Percentiles rank a stretch among this genome's conserved stretches.
phyloP scores from a whole-genome alignment of 192 early-diverging fungal species.

The Funneliformis geosporum region DNA sequence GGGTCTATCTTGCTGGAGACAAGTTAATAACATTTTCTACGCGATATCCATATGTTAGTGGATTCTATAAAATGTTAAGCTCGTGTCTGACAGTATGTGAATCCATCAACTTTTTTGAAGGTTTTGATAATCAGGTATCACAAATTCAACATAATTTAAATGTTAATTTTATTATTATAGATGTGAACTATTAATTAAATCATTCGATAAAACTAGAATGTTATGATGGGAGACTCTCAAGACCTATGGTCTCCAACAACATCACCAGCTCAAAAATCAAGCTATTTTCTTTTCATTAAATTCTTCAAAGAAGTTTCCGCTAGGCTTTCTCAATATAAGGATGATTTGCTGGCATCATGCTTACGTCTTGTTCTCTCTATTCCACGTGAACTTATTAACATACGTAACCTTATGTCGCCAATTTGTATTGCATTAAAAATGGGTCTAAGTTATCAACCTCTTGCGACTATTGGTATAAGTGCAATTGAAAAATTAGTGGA shows the following conservation, averaged over 20 bases:
- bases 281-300: slow-evolving; percentile 50
- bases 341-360: slow-evolving; percentile 72
- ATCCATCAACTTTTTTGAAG: slow-evolving; percentile 39
- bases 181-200: neutral
- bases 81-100: slow-evolving; percentile 50
- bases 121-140: slow-evolving; percentile 8
- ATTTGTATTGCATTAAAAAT: slow-evolving; percentile 65
- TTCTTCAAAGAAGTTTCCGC: slow-evolving; percentile 63
- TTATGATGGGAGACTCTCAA: neutral
- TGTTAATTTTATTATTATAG: slow-evolving; percentile 3
- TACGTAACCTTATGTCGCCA: slow-evolving; percentile 54
- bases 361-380: slow-evolving; percentile 62
- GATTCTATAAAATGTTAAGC: slow-evolving; percentile 71
- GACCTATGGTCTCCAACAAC: slow-evolving; percentile 27
- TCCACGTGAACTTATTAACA: slow-evolving; percentile 58
- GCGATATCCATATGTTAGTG: slow-evolving; percentile 65
- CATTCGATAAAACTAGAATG: neutral
- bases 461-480: slow-evolving; percentile 64
- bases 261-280: slow-evolving; percentile 31
- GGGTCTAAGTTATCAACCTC: slow-evolving; percentile 62
- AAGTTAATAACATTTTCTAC: slow-evolving; percentile 53
- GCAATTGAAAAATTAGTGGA: slow-evolving; percentile 60
- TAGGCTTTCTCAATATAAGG: slow-evolving; percentile 67
- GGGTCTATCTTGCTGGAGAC: slow-evolving; percentile 60
- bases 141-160: neutral